Base-by-base conservation (phyloP, 2,329 filamentous ascomycete genomes). In the Pestalotiopsis sp. region DNA sequence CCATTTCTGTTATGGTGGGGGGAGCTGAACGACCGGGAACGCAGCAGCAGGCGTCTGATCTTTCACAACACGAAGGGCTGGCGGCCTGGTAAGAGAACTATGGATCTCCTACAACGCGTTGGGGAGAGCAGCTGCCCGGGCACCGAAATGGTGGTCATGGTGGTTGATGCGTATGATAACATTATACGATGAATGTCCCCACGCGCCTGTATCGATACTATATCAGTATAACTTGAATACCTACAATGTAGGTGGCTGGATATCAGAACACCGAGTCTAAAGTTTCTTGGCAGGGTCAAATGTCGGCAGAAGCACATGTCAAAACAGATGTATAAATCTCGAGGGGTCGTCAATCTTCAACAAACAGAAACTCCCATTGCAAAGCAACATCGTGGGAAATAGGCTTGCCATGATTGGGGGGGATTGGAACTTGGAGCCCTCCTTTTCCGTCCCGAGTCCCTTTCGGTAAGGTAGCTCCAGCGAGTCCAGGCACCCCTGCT, bases 1-100 rank as follows among this genome's bases (percentile, higher is more conserved):
- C 17, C 25, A 12, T 17, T 6, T 27, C 27, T 4, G 27, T 6
- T 4, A n/a, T 63, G 39, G 58, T 25, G n/a, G 39, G 13, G 12
- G 20, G 2, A 62, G 1, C 49, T 67, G 57, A 23, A 25, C 4
- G 5, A 23, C 57, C 23, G 25, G 9, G 66, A 67, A 38, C 38
- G 66, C 6, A 58, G 36, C 17, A 20, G 23, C 39, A 36, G 66
- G 45, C 66, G 66, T 61, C 38, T 67, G 66, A 38, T 56, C 58
- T 67, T 67, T n/a, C 58, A 39, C n/a, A 63, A 57, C 27, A 62
- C 66, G 23, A 23, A 39, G 20, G 27, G 66, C 45, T 67, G 66
- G 66, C 66, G 66, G 58, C 66, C 66, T 27, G 25, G 17, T 41
- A 4, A 39, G 58, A 12, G 41, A 4, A 67, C 66, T 9, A 67